phyloP scores from a whole-genome alignment of 2,329 filamentous ascomycete species.

The Aureobasidium namibiae region DNA sequence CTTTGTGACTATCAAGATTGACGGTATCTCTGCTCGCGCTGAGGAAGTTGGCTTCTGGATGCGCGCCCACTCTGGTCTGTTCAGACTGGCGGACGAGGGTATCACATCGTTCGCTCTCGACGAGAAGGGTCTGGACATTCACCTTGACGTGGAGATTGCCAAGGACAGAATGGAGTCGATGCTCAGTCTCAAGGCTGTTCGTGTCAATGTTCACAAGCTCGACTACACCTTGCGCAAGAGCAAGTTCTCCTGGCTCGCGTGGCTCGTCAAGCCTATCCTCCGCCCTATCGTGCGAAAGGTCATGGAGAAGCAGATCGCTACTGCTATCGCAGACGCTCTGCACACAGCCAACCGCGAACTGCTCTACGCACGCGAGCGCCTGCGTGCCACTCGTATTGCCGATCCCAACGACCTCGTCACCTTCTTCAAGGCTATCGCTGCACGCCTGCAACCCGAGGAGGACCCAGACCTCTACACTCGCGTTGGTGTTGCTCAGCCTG shows the following conservation, averaged over 20 bases:
- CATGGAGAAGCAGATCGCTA: constrained; percentile 69
- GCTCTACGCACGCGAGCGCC: constrained; percentile 74
- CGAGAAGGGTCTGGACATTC: constrained; percentile 77
- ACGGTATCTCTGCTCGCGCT: constrained; percentile 75
- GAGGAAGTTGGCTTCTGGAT: constrained; percentile 88
- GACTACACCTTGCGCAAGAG: constrained; percentile 68
- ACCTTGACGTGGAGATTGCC: constrained; percentile 75
- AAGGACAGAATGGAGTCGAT: constrained; percentile 73
- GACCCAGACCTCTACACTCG: constrained; percentile 70
- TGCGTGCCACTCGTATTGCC: constrained; percentile 77
- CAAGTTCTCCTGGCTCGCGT: constrained; percentile 69
- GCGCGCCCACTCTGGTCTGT: constrained; percentile 64
- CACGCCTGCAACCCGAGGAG: constrained; percentile 61
- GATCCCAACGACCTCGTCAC: constrained; percentile 71
- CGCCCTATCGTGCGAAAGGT: constrained; percentile 71
- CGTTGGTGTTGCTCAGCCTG: constrained; percentile 58
- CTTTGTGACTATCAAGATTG: constrained; percentile 66
- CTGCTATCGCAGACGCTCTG: constrained; percentile 60
- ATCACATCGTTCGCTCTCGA: constrained; percentile 82
- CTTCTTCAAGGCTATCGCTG: constrained; percentile 74
- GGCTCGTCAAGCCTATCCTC: constrained; percentile 76
- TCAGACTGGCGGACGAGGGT: constrained; percentile 71
- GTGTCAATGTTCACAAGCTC: constrained; percentile 79
- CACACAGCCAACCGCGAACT: constrained; percentile 75
- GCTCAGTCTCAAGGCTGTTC: constrained; percentile 64